These are phyloP conservation scores for Candida sakaeoensis DNA, from an alignment of 805 yeast species.

Conservation along the genomic window DNA sequence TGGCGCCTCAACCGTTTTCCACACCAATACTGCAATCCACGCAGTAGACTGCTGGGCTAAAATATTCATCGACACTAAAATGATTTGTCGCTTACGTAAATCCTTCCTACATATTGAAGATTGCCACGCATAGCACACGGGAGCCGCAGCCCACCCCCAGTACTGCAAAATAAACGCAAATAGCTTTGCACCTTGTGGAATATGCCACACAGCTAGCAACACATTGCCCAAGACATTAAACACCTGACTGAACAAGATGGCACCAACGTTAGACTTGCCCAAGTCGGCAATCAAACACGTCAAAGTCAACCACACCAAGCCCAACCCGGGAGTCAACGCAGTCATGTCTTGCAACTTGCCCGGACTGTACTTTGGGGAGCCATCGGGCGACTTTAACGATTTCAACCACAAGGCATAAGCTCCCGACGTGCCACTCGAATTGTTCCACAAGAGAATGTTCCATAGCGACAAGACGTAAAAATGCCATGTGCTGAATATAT, in stretches of 20 bases:
- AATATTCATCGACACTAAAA: conserved; percentile 54
- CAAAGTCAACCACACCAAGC: conserved; percentile 35
- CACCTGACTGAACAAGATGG: conserved; percentile 49
- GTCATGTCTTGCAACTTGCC: conserved; percentile 39
- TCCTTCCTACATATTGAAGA: conserved; percentile 57
- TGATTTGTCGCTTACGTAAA: conserved; percentile 52
- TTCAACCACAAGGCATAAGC: conserved; percentile 55
- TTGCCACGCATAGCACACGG: conserved; percentile 56
- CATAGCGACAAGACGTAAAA: conserved; percentile 53
- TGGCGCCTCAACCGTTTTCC: conserved; percentile 60
- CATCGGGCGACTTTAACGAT: conserved; percentile 23
- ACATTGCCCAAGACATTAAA: conserved; percentile 54
- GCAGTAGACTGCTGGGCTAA: conserved; percentile 54
- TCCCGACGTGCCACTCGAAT: conserved; percentile 46
- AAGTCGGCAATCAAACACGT: conserved; percentile 37
- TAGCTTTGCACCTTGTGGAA: conserved; percentile 58
- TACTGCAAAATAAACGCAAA: conserved; percentile 58
- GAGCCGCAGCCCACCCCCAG: conserved; percentile 62
- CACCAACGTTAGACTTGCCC: conserved; percentile 50
- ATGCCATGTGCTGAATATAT: conserved; percentile 54
- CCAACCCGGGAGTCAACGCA: conserved; percentile 46
- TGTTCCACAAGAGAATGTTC: conserved; percentile 61
- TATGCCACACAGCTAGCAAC: conserved; percentile 57
- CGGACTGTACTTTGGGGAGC: conserved; percentile 21
- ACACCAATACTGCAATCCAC: conserved; percentile 49